Base-by-base conservation (phyloP, 441 rosid species). In the Kokia cookei region DNA sequence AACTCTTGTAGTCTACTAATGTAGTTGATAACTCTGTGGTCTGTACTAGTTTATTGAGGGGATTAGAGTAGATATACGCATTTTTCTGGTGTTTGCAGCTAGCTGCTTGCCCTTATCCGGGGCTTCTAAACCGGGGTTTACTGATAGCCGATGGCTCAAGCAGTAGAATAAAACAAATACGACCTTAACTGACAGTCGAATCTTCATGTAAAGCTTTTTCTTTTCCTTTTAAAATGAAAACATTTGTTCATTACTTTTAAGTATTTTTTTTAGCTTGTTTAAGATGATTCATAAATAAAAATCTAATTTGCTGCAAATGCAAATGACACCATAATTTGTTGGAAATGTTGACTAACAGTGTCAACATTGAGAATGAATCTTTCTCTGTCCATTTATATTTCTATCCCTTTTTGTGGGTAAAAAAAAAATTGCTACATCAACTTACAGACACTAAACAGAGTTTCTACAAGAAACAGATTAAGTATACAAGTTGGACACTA, bases 211-310 rank as follows among this genome's bases (percentile, higher is more conserved):
- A 19, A 19, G 22, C 22, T 19, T 19, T 19, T 19, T 19, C 22
- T 19, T 19, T 19, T 19, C 22, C 0, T 19, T 19, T 19, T 19
- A 19, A 19, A 19, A 19, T 19, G 22, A 19, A 19, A 50, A 29
- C 76, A 77, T 74, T 51, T 58, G 51, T 65, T 71, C n/a, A n/a
- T 72, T 53, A 43, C 42, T 60, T 14, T 55, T 42, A 59, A 24
- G 47, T 7, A 50, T 19, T 26, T 75, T 69, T 63, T 37, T 65
- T 42, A 66, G 48, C 73, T 15, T 64, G 59, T 77, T 75, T 51
- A 29, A 53, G 75, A 72, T 72, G 22, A 58, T 79, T 77, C 76
- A 69, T 65, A 65, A 79, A 73, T 77, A 76, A 72, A 72, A 73
- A 68, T 69, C 58, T 64, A 43, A 65, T n/a, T 57, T 78, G 61